phyloP scores from a whole-genome alignment of 768 basidiomycete species.

The Mycena indigotica region DNA sequence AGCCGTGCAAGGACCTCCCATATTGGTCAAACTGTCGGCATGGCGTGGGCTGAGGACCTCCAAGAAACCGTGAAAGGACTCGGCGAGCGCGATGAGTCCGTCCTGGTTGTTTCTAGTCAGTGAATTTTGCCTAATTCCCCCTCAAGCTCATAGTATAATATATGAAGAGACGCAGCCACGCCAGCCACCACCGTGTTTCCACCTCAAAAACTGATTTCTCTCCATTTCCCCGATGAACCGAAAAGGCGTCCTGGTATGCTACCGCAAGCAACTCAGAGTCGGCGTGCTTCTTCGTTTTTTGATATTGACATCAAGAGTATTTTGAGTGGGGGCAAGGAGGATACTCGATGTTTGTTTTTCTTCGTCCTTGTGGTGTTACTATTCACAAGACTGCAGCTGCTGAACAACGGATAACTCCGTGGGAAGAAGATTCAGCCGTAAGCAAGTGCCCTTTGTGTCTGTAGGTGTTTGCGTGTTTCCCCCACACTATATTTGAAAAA shows the following conservation, averaged over 20 bases:
- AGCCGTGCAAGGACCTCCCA: conserved; percentile 58
- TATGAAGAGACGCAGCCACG: too few species aligned
- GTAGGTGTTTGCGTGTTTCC: conserved; percentile 46
- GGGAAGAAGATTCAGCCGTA: conserved; percentile 82
- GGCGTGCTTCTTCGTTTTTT: conserved; percentile 71
- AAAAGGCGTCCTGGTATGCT: conserved; percentile 22
- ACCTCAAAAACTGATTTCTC: conserved; percentile 80
- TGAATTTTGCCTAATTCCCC: too few species aligned
- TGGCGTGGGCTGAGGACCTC: conserved; percentile 69
- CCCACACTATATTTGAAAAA: background rate
- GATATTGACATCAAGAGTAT: conserved; percentile 67
- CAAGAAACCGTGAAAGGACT: conserved; percentile 66
- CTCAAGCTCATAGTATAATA: too few species aligned
- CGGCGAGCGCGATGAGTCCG: conserved; percentile 46
- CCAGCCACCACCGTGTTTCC: too few species aligned
- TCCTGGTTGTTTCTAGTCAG: conserved; percentile 65
- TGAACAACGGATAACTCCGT: conserved; percentile 92
- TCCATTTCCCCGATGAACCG: conserved; percentile 59
- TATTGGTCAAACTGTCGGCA: conserved; percentile 60
- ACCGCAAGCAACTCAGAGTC: conserved; percentile 28
- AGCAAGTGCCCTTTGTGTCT: conserved; percentile 84
- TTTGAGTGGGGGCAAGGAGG: conserved; percentile 56
- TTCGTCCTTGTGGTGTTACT: too few species aligned
- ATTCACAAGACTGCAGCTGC: conserved; percentile 58
- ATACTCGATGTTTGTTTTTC: conserved; percentile 68